Evolutionary conservation across 1,284 basidiomycete genomes (phyloP).

Genomic region (Leccinum angustisporum): DNA sequence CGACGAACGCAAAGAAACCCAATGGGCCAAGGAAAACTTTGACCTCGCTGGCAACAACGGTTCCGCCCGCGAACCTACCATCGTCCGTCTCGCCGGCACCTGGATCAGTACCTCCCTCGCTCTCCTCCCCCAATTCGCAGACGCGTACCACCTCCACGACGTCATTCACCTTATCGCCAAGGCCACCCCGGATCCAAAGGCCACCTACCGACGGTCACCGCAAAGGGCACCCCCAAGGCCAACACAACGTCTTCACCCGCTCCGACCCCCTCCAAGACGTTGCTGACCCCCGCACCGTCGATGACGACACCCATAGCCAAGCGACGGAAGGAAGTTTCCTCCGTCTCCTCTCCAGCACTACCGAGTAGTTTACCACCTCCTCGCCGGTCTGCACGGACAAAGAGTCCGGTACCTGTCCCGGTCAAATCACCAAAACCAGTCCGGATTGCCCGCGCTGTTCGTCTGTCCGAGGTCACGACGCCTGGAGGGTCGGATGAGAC

Average conservation of each 20-base stretch:
- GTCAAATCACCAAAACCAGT: slow-evolving; percentile 37
- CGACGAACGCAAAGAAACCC: slow-evolving; percentile 81
- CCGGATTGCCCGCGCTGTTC: slow-evolving; percentile 39
- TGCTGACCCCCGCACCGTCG: slow-evolving; percentile 34
- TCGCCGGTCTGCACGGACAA: slow-evolving; percentile 53
- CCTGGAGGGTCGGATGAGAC: slow-evolving; percentile 61
- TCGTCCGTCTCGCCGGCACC: slow-evolving; percentile 83
- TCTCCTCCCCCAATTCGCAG: slow-evolving; percentile 55
- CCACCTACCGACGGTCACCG: slow-evolving; percentile 69
- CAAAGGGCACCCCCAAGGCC: slow-evolving; percentile 39
- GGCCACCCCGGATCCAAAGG: slow-evolving; percentile 76
- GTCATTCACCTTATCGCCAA: slow-evolving; percentile 69
- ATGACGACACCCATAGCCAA: slow-evolving; percentile 48
- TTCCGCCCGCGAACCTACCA: slow-evolving; percentile 54
- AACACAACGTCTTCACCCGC: slow-evolving; percentile 27
- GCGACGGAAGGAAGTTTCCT: slow-evolving; percentile 63
- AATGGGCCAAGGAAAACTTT: slow-evolving; percentile 81
- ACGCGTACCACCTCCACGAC: slow-evolving; percentile 57
- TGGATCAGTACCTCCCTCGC: slow-evolving; percentile 85
- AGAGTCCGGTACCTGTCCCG: slow-evolving; percentile 42
- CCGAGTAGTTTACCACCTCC: slow-evolving; percentile 23
- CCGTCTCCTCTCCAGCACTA: slow-evolving; percentile 36
- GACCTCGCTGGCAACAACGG: slow-evolving; percentile 86
- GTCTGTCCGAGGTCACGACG: slow-evolving; percentile 43
- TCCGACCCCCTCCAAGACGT: slow-evolving; percentile 18